These are phyloP conservation scores for Rutidosis leptorrhynchoides DNA, from an alignment of 129 eudicot species.

Conservation along the genomic window DNA sequence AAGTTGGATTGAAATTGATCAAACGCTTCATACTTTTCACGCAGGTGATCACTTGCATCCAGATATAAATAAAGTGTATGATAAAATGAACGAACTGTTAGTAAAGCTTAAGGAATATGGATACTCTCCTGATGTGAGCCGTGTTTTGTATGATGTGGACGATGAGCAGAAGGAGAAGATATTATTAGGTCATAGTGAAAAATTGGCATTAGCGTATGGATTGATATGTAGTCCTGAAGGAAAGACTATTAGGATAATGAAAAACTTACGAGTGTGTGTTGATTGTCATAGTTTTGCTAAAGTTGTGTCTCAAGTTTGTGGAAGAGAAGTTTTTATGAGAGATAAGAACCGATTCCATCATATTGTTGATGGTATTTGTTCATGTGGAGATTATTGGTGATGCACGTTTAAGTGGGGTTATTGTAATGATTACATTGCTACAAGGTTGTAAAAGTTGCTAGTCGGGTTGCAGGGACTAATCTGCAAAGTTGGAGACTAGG, in stretches of 20 bases:
- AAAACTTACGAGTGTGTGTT: slow-evolving; percentile 75
- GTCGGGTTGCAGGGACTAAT: too few species aligned
- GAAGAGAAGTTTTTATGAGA: slow-evolving; percentile 62
- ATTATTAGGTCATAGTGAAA: slow-evolving; percentile 78
- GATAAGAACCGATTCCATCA: slow-evolving; percentile 76
- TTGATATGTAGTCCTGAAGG: slow-evolving; percentile 43
- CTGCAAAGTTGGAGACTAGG: too few species aligned
- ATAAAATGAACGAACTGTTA: slow-evolving; percentile 51
- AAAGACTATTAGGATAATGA: slow-evolving; percentile 59
- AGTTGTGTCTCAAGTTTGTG: slow-evolving; percentile 57
- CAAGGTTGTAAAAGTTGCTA: too few species aligned
- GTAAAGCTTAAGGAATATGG: slow-evolving; percentile 58
- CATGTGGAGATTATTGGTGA: slow-evolving; percentile 81
- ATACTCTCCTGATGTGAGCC: slow-evolving; percentile 61
- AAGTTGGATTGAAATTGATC: slow-evolving; percentile 85
- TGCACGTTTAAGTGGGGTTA: neutral
- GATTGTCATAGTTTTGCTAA: slow-evolving; percentile 85
- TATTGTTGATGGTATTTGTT: slow-evolving; percentile 58
- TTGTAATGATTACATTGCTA: neutral
- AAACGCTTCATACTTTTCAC: slow-evolving; percentile 61
- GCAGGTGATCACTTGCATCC: slow-evolving; percentile 66
- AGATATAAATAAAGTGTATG: slow-evolving; percentile 40
- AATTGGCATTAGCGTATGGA: slow-evolving; percentile 74
- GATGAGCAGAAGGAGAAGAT: slow-evolving; percentile 83
- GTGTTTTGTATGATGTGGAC: slow-evolving; percentile 66